Percentiles rank a stretch among this genome's conserved stretches.
phyloP scores from a whole-genome alignment of 805 yeast genomes.

The Candida chilensis region DNA sequence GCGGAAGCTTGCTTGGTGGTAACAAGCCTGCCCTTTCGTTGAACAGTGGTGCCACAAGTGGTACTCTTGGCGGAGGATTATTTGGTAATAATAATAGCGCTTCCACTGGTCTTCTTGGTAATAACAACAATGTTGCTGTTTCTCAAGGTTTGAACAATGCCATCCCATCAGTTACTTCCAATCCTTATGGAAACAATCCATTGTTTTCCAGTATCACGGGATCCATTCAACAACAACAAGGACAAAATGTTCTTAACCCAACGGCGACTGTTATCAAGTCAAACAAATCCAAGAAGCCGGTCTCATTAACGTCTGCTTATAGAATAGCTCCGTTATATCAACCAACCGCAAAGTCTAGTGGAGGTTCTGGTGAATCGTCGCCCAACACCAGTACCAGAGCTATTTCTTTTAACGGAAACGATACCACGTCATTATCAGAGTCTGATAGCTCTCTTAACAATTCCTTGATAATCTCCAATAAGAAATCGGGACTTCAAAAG shows the following conservation, averaged over 20 bases:
- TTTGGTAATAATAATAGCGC: conserved; percentile 13
- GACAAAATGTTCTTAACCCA: conserved; percentile 9
- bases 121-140: conserved; percentile 9
- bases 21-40: conserved; percentile 11
- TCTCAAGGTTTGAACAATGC: conserved; percentile 6
- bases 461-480: neutral
- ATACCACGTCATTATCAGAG: too few species aligned
- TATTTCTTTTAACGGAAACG: neutral
- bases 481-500: conserved; percentile 1
- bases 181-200: conserved; percentile 79
- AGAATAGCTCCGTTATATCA: conserved; percentile 48
- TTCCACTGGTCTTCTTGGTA: conserved; percentile 15
- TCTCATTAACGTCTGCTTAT: conserved; percentile 51
- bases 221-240: conserved; percentile 7
- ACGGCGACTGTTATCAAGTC: conserved; percentile 15
- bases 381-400: conserved; percentile 6
- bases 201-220: conserved; percentile 42
- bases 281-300: conserved; percentile 38
- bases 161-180: conserved; percentile 28
- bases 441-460: too few species aligned
- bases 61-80: conserved; percentile 10
- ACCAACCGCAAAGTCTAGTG: conserved; percentile 9
- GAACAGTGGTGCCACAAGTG: conserved; percentile 7
- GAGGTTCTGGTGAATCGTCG: too few species aligned
- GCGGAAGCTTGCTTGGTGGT: conserved; percentile 14